Base-by-base conservation (phyloP, 768 basidiomycete genomes). In the Cystobasidiopsis lactophilus region DNA sequence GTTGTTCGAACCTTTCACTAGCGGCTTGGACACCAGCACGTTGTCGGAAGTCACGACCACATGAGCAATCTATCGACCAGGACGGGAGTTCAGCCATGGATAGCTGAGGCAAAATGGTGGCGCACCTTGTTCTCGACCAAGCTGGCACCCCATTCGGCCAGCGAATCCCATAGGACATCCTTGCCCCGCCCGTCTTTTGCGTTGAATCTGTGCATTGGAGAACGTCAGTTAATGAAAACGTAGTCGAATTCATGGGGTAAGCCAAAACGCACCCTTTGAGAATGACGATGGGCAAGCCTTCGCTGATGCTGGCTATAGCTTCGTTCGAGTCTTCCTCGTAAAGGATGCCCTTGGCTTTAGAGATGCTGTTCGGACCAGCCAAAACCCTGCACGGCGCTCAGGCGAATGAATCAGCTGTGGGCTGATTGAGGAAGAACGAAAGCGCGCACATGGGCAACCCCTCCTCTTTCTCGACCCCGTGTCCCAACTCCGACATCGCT, bases 11-110 rank as follows among this genome's bases (percentile, higher is more conserved):
- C 85, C 80, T 72, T 80, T 81, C 0, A 84, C 77, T 5, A 96
- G 69, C n/a, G 75, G 71, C 63, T 85, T 93, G 1, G 77, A 72
- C 53, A 89, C 81, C 60, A 86, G 85, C 26, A 82, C 75, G 59
- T 85, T 86, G 63, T 96, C 85, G 59, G 84, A 84, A 40, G 88
- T 69, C 31, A 96, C 77, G 45, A 98, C 71, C 43, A 93, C 85
- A 66, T 96, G 89, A 0, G 91, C 91, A 52, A 85, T 70, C 83
- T 86, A 56, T n/a, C 1, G 13, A 10, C 16, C 29, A 51, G n/a
- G n/a, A 31, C 16, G 39, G 2, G 33, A 1, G 14, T 27, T 21
- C 21, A 23, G 21, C 1, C 13, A 13, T n/a, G 13, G 14, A 37
- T 11, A 21, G 21, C 16, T 14, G 3, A 29, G 31, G 30, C n/a